Evolutionary conservation across 1,284 basidiomycete species (phyloP).

Genomic region (Erythrobasidium hasegawianum): DNA sequence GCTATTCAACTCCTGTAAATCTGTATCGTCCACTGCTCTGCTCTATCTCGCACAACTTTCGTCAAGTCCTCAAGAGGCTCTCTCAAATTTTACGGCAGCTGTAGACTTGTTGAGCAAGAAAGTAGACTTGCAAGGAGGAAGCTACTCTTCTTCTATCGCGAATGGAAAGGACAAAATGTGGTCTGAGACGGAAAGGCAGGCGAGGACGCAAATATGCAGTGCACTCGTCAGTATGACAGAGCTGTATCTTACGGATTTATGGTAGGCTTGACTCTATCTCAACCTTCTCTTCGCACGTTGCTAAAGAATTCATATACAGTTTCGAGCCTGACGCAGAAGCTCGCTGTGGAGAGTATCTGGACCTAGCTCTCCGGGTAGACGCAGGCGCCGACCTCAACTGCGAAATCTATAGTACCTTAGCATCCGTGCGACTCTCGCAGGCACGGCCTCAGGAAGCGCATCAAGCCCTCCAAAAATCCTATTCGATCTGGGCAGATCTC

Average conservation of each 20-base stretch:
- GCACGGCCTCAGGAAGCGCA: conserved; percentile 75
- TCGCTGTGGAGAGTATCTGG: conserved; percentile 73
- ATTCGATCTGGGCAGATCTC: conserved; percentile 57
- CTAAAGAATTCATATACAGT: conserved; percentile 52
- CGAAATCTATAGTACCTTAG: conserved; percentile 75
- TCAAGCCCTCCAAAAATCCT: conserved; percentile 64
- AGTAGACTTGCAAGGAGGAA: conserved; percentile 52
- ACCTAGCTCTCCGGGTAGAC: conserved; percentile 67
- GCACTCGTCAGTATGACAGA: conserved; percentile 91
- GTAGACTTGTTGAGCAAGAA: conserved; percentile 68
- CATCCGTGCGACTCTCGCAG: conserved; percentile 86
- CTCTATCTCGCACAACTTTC: conserved; percentile 85
- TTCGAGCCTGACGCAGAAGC: conserved; percentile 73
- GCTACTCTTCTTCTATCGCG: conserved; percentile 12
- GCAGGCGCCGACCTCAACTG: conserved; percentile 59
- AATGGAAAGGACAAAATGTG: conserved; percentile 37
- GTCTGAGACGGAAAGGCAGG: conserved; percentile 57
- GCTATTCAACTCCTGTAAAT: conserved; percentile 59
- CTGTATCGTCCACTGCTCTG: conserved; percentile 72
- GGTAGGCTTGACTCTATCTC: conserved; percentile 59
- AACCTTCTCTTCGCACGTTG: background rate
- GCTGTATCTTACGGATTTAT: conserved; percentile 94
- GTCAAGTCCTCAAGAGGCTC: conserved; percentile 67
- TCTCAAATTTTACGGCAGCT: conserved; percentile 76
- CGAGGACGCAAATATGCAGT: conserved; percentile 69